Conservation (phyloP, 805 yeast genomes). For the Teunomyces cretensis region DNA sequence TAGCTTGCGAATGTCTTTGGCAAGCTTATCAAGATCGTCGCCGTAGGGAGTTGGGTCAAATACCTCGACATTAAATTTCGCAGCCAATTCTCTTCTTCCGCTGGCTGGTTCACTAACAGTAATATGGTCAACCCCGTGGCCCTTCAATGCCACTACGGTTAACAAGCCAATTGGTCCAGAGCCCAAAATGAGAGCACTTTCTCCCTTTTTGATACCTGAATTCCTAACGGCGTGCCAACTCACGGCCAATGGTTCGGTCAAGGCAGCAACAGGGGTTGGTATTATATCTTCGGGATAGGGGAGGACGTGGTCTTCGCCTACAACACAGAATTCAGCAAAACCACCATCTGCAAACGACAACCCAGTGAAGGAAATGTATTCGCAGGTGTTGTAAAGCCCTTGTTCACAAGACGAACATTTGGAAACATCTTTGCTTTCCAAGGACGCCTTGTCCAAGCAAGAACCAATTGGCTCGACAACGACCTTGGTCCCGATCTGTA, state of each 20-base stretch:
- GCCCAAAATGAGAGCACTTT: conserved; percentile 3
- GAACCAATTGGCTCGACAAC: conserved; percentile 4
- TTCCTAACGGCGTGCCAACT: conserved; percentile 4
- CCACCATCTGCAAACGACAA: conserved; percentile 6
- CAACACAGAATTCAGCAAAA: conserved; percentile 4
- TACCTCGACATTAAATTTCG: neutral
- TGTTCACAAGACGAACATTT: conserved; percentile 4
- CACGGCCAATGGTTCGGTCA: conserved; percentile 5
- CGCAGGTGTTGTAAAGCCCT: conserved; percentile 3
- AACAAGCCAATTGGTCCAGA: conserved; percentile 5
- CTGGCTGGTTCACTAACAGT: conserved; percentile 2
- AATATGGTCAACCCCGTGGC: neutral
- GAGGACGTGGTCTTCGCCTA: conserved; percentile 1
- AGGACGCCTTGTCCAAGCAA: conserved; percentile 1
- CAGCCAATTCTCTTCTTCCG: conserved; percentile 4
- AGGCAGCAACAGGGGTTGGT: conserved; percentile 2
- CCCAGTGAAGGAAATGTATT: neutral
- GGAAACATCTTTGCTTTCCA: neutral
- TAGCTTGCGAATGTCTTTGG: neutral
- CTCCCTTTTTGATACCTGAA: neutral
- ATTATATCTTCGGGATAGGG: neutral
- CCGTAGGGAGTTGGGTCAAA: conserved; percentile 4
- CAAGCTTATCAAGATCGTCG: neutral
- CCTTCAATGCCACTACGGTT: conserved; percentile 3
- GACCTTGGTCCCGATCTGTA: conserved; percentile 4